Conservation (phyloP, 2,329 filamentous ascomycete species). For the Aspergillus fischeri region DNA sequence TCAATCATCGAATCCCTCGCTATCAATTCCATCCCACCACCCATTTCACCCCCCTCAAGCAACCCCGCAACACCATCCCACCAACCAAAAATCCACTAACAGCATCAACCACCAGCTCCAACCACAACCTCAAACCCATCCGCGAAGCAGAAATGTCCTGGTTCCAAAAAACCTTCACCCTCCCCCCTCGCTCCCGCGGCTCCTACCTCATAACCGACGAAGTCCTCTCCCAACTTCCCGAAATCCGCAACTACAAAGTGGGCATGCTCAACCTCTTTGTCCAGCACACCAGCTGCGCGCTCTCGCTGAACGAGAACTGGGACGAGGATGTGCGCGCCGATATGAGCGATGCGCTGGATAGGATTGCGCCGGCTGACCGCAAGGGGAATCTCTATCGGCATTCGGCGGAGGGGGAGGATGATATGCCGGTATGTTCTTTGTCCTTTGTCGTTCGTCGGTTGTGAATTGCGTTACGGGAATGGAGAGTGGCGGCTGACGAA, state of each 20-base stretch:
- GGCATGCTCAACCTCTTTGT: slow-evolving; percentile 86
- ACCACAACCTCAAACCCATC: not conserved
- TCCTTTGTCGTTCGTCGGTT: not conserved
- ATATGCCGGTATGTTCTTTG: slow-evolving; percentile 70
- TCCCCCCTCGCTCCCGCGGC: slow-evolving; percentile 73
- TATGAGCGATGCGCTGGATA: slow-evolving; percentile 90
- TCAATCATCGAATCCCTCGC: not conserved
- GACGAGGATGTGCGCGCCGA: slow-evolving; percentile 81
- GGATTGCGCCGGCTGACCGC: slow-evolving; percentile 78
- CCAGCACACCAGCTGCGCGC: slow-evolving; percentile 89
- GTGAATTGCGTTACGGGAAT: not conserved
- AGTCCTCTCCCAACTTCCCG: slow-evolving; percentile 67
- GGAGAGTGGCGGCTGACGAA: not conserved
- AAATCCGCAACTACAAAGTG: slow-evolving; percentile 77
- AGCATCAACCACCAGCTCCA: not conserved
- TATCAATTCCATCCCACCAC: not conserved
- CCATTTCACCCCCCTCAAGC: not conserved
- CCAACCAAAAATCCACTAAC: not conserved
- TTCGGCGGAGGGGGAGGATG: slow-evolving; percentile 79
- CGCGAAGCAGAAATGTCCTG: slow-evolving; percentile 54
- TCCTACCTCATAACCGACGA: slow-evolving; percentile 85
- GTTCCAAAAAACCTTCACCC: slow-evolving; percentile 79
- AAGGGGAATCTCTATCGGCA: slow-evolving; percentile 78
- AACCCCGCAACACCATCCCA: slow-evolving; percentile 5
- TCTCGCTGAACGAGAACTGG: slow-evolving; percentile 90